Evolutionary conservation across 2,329 filamentous ascomycete genomes (phyloP), one percentile per base, ranked within the genome.

Genomic region (Cytospora schulzeri): DNA sequence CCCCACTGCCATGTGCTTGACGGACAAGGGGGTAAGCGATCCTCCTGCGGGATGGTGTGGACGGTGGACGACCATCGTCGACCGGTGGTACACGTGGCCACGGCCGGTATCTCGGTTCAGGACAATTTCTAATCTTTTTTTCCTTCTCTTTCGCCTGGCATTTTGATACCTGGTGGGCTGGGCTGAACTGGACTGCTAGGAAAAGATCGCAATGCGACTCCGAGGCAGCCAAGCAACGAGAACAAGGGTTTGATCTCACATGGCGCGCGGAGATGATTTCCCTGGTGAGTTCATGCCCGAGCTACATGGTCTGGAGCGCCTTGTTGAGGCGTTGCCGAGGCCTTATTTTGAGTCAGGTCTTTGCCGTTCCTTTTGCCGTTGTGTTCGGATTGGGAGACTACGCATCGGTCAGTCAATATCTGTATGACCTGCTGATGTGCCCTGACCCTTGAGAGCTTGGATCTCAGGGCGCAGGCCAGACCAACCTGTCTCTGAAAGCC

Each of bases 1-100:
- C 76, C 82, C 81, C 84, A 70, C 84, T 81, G 79, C 76, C 45
- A 84, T 77, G 59, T 78, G 76, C 62, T 81, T 75, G 4, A 75
- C 75, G 33, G 58, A 29, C 58, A 41, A 3, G 58, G n/a, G 48
- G 38, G n/a, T n/a, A n/a, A 28, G 9, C 15, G 17, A 33, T 26
- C 31, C 28, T 48, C n/a, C 45, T 35, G 50, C 24, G 51, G 15
- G 28, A 45, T n/a, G 35, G 33, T 17, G 58, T 35, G 17, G 26
- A 29, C 2, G 9, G 12, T 9, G 33, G 33, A 26, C 26, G 31
- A 24, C 17, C 24, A 53, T 19, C 14, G 22, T 52, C 33, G 33
- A 35, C 14, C 33, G 5, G 15, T 41, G 17, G 17, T 41, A 53
- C 59, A 61, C 59, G 59, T 61, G 59, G 59, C 24, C 35, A n/a